Conservation (phyloP, 495 filamentous ascomycete species). For the Cladorrhinum samala region DNA sequence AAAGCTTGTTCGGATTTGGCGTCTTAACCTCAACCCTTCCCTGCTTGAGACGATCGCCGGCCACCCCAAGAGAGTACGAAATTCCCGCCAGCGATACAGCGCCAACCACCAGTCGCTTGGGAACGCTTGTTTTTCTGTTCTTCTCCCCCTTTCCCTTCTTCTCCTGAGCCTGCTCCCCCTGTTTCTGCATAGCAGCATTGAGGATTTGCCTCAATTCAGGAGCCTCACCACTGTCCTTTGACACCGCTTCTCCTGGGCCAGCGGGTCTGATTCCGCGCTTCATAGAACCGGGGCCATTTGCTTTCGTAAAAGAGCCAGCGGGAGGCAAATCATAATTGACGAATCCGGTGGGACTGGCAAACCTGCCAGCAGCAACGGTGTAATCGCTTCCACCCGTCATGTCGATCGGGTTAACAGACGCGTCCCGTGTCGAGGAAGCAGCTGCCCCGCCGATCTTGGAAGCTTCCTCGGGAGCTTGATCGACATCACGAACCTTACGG, state of each 20-base stretch:
- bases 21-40: slow-evolving; percentile 51
- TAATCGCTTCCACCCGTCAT: slow-evolving; percentile 38
- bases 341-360: slow-evolving; percentile 52
- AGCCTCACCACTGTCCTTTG: too few species aligned
- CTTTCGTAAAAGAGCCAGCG: slow-evolving; percentile 14
- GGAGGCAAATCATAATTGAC: slow-evolving; percentile 48
- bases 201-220: too few species aligned
- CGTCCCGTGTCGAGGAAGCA: background rate
- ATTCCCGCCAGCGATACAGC: slow-evolving; percentile 55
- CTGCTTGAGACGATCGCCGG: slow-evolving; percentile 58
- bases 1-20: slow-evolving; percentile 42
- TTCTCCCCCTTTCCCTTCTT: slow-evolving; percentile 23
- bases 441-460: background rate
- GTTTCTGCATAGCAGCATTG: too few species aligned
- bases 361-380: slow-evolving; percentile 40
- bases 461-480: slow-evolving; percentile 7
- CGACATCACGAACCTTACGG: slow-evolving; percentile 45
- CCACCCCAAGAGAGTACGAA: slow-evolving; percentile 64
- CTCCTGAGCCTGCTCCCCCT: background rate
- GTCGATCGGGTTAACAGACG: slow-evolving; percentile 49
- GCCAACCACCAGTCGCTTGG: slow-evolving; percentile 50
- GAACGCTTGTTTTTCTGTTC: slow-evolving; percentile 29
- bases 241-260: too few species aligned
- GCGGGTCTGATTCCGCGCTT: too few species aligned
- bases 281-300: background rate